Base-by-base conservation (phyloP, 192 early-diverging fungal species). In the Coemansia aciculifera region DNA sequence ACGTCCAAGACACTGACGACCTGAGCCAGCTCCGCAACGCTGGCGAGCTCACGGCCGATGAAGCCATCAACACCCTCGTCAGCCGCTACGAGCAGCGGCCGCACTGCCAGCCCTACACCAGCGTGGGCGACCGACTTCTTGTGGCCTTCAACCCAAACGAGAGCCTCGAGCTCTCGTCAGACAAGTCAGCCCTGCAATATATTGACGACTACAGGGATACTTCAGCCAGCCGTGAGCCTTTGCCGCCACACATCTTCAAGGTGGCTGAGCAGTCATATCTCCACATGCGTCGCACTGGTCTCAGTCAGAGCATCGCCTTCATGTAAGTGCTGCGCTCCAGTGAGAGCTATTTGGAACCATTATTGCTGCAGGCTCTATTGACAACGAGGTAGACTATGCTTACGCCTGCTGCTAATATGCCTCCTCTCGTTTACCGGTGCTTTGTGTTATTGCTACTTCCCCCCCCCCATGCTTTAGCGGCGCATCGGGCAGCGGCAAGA, bases 241-340 rank as follows among this genome's bases (percentile, higher is more conserved):
- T 89, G 70, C 74, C 81, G 43, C 91, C 94, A 10, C 94, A 96
- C 73, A 84, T 91, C n/a, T 95, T 93, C 76, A 90, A 95, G 63
- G 75, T 92, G 49, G 89, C 93, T 17, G 89, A 91, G 36, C 84
- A 90, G 65, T 91, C 94, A 21, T 98, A 95, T 68, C 77, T 91
- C 57, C 94, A 97, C 75, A 90, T 97, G 89, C 85, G 90, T 52
- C 85, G 93, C 31, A 90, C 89, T 27, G 87, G 88, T 10, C 87
- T 92, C 67, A 94, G 95, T 75, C 97, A 99, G 77, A 87, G 89
- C 40, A 91, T 99, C 71, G 81, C 93, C 12, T 87, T 96, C 59
- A 89, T 88, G 96, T 95, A 89, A 63, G 86, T 83, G 31, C 57
- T 15, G 13, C 8, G 34, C 57, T 3, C 57, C 46, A 3, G 11